phyloP scores from a whole-genome alignment of 352 stramenopile genomes.

The Globisporangium barbulae region DNA sequence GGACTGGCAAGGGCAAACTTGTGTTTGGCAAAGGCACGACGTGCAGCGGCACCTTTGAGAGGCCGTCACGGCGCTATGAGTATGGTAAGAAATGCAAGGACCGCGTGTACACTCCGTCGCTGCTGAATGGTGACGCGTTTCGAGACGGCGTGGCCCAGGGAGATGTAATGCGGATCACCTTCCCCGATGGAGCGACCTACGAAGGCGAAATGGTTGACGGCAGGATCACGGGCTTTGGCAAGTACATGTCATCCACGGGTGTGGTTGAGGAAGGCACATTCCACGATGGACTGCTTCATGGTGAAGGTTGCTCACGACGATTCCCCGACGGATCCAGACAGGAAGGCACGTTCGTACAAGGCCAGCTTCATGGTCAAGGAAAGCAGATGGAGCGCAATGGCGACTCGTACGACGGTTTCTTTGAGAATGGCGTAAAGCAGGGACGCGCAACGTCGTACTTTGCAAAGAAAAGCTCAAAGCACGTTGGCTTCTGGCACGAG shows the following conservation, averaged over 20 bases:
- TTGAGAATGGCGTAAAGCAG: constrained; percentile 44
- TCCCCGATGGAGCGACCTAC: constrained; percentile 62
- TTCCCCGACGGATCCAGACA: constrained; percentile 49
- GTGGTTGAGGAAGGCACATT: constrained; percentile 68
- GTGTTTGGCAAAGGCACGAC: constrained; percentile 62
- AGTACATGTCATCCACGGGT: constrained; percentile 57
- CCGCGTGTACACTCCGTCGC: constrained; percentile 28
- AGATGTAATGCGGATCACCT: constrained; percentile 39
- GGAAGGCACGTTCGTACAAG: constrained; percentile 43
- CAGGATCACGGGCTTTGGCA: constrained; percentile 44
- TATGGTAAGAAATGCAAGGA: constrained; percentile 38
- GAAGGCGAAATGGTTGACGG: constrained; percentile 67
- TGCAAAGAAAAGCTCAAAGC: constrained; percentile 31
- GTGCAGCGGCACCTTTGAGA: constrained; percentile 41
- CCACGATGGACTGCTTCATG: constrained; percentile 51
- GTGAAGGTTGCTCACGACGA: constrained; percentile 34
- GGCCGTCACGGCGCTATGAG: constrained; percentile 37
- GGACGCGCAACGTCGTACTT: constrained; percentile 42
- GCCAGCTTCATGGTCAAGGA: constrained; percentile 44
- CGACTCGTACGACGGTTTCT: constrained; percentile 61
- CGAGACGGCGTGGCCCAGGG: constrained; percentile 48
- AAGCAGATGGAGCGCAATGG: constrained; percentile 35
- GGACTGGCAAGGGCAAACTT: constrained; percentile 41
- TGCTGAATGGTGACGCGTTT: constrained; percentile 53
- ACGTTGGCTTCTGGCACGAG: constrained; percentile 67